Conservation (phyloP, 2,329 filamentous ascomycete species). For the Penicillium sp. region DNA sequence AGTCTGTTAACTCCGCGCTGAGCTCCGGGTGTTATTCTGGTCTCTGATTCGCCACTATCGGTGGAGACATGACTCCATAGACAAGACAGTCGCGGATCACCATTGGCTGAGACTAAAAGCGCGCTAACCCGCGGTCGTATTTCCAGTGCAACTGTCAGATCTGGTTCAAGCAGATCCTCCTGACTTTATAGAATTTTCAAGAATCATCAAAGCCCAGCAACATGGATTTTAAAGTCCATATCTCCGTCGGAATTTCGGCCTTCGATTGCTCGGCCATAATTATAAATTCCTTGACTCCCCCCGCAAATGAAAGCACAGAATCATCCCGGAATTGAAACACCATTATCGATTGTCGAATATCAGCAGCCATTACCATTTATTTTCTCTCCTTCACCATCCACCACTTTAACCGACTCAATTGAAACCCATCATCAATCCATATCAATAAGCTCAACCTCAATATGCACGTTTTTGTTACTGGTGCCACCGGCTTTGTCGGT, state of each 20-base stretch:
- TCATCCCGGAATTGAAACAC: not conserved
- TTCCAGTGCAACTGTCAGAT: not conserved
- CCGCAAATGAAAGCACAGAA: no score
- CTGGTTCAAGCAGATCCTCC: not conserved
- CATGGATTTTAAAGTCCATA: not conserved
- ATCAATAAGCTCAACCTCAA: not conserved
- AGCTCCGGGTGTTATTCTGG: not conserved
- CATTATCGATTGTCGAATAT: not conserved
- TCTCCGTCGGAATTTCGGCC: not conserved
- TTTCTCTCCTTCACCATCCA: not conserved
- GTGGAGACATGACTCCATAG: not conserved
- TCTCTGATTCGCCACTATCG: not conserved
- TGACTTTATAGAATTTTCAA: not conserved
- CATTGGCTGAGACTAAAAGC: not conserved
- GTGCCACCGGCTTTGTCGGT: conserved; percentile 48
- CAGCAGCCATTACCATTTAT: no score
- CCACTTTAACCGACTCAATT: not conserved
- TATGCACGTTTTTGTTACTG: conserved; percentile 34
- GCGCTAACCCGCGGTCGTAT: conserved; percentile 16
- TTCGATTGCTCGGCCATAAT: not conserved
- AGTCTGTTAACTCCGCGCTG: not conserved
- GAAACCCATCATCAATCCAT: not conserved
- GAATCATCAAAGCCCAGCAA: not conserved
- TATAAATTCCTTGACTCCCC: not conserved
- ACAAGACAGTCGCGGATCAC: not conserved